Evolutionary conservation across 371 early-diverging fungal species (phyloP).

Genomic region (Vairimorpha apis): DNA sequence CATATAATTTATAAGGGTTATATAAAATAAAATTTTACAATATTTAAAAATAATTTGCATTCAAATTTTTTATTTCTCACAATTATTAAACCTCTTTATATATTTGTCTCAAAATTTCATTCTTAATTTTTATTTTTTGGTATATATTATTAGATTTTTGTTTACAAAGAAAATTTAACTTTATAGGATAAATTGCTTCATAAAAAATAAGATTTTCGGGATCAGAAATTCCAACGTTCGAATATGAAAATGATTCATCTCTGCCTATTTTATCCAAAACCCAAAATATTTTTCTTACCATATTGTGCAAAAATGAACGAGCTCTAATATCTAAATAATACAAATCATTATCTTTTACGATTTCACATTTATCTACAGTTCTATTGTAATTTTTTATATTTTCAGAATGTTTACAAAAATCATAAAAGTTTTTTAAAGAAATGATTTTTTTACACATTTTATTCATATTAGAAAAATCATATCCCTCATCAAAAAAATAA

Average conservation of each 20-base stretch:
- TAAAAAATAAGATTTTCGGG: constrained; percentile 52
- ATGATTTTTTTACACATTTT: constrained; percentile 31
- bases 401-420: constrained; percentile 43
- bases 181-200: constrained; percentile 21
- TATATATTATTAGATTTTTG: no score
- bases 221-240: constrained; percentile 36
- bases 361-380: constrained; percentile 25
- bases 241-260: constrained; percentile 25
- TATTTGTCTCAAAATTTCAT: neutral
- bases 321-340: constrained; percentile 54
- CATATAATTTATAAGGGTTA: constrained; percentile 3
- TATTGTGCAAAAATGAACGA: constrained; percentile 60
- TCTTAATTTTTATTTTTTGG: neutral
- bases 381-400: constrained; percentile 35
- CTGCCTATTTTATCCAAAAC: constrained; percentile 39
- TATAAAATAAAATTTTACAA: neutral
- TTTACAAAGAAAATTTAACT: constrained; percentile 38
- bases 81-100: neutral
- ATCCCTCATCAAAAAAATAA: constrained; percentile 45
- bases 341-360: constrained; percentile 34
- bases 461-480: constrained; percentile 44
- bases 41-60: neutral
- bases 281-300: constrained; percentile 62
- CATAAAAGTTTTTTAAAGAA: constrained; percentile 42
- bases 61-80: neutral